phyloP scores from a whole-genome alignment of 164 flowering plant genomes.

The Vitis labrusca region DNA sequence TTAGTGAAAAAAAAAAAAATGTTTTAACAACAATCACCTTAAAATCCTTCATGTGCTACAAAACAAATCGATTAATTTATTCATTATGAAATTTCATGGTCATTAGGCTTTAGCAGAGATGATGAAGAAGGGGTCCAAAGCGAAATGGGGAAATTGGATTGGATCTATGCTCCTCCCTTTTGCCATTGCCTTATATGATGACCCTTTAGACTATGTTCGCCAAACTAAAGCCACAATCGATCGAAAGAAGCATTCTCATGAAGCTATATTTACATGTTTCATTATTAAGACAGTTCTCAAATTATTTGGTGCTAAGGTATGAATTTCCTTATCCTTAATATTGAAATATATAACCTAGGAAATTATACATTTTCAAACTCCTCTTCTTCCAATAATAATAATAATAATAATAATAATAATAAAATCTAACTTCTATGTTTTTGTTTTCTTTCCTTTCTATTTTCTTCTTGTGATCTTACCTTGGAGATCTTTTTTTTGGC shows the following conservation, averaged over 20 bases:
- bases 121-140: constrained; percentile 25
- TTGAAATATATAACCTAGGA: too few relatives aligned
- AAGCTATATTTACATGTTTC: constrained; percentile 17
- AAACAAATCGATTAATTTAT: too few relatives aligned
- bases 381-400: not conserved
- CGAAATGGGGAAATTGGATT: constrained; percentile 25
- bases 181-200: constrained; percentile 17
- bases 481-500: constrained; percentile 1
- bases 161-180: constrained; percentile 36
- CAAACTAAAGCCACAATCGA: constrained; percentile 5
- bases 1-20: too few relatives aligned
- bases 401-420: not conserved
- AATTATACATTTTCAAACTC: not conserved
- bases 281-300: constrained; percentile 2
- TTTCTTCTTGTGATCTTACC: too few relatives aligned
- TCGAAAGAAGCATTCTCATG: constrained; percentile 28
- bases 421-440: too few relatives aligned
- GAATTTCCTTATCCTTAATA: not conserved
- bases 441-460: too few relatives aligned
- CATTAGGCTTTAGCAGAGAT: constrained; percentile 28
- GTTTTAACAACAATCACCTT: too few relatives aligned
- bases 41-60: too few relatives aligned
- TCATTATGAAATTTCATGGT: too few relatives aligned
- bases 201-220: constrained; percentile 28
- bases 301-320: constrained; percentile 35